Evolutionary conservation across 2,329 filamentous ascomycete genomes (phyloP), one percentile per base, ranked within the genome.

Genomic region (Hypoxylon sp.): DNA sequence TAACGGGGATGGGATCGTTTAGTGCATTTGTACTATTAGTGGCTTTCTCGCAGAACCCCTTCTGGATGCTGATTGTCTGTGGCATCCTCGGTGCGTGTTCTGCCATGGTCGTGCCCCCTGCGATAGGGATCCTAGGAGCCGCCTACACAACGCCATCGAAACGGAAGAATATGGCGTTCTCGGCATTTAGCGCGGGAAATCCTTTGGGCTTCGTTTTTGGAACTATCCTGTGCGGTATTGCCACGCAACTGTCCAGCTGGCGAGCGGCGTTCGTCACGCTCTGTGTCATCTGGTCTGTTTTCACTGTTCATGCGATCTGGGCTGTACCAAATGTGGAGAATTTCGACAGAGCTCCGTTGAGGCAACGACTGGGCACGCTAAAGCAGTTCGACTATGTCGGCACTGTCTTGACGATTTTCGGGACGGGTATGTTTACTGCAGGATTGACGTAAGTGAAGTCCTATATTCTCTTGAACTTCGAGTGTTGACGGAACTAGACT

Each of bases 81-180:
- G 90, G 89, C 6, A 79, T 92, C 2, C 79, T 91, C 31, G 91
- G 91, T 2, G 81, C 92, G n/a, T 86, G 86, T 61, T 87, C 86
- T 5, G 90, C 90, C 0, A 87, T 88, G 61, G 85, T 89, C 1
- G 86, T 90, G 1, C 89, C 89, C 4, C 87, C 89, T 0, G 88
- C 89, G 0, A 86, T 90, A 50, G 89, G 89, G 0, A 86, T 89
- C 53, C 81, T 92, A 0, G 90, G 90, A 13, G 84, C 86, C 0
- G 85, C 89, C 6, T 93, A 93, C 70, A 82, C 84, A n/a, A 82
- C 82, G 72, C 90, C 90, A 3, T 77, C 76, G 35, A 74, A 74
- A 33, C 72, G 76, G 61, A 65, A 79, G 84, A 65, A 86, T 64
- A 58, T 72, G n/a, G 76, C 76, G 3, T 77, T 77, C 49, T 76